phyloP scores from a whole-genome alignment of 768 basidiomycete species.

The Phlebiopsis gigantea region DNA sequence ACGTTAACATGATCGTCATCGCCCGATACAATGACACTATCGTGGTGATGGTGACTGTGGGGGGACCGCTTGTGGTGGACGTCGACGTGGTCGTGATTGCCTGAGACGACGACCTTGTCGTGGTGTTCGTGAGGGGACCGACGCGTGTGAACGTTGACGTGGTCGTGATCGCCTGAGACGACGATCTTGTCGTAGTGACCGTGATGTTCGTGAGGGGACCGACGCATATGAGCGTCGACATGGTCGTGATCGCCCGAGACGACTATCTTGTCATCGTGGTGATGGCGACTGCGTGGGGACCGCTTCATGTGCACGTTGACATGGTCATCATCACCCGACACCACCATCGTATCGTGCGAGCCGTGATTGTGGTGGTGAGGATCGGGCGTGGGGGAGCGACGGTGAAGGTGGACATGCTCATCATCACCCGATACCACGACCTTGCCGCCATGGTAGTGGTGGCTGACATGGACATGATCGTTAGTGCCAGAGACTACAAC shows the following conservation, averaged over 20 bases:
- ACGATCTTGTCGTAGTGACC: conserved; percentile 18
- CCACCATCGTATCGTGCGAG: conserved; percentile 5
- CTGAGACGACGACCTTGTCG: conserved; percentile 14
- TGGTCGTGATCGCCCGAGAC: conserved; percentile 23
- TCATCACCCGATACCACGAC: conserved; percentile 17
- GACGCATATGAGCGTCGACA: conserved; percentile 14
- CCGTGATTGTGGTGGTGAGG: conserved; percentile 9
- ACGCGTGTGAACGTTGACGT: conserved; percentile 11
- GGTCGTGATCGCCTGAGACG: conserved; percentile 16
- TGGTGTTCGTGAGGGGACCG: conserved; percentile 16
- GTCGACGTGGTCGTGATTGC: conserved; percentile 12
- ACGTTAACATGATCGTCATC: conserved; percentile 14
- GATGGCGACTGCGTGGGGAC: conserved; percentile 13
- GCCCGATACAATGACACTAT: conserved; percentile 12
- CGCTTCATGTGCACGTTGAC: conserved; percentile 11
- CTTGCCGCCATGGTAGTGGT: conserved; percentile 13
- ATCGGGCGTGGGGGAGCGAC: conserved; percentile 5
- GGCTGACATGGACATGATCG: conserved; percentile 22
- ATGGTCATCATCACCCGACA: conserved; percentile 18
- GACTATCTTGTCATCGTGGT: conserved; percentile 21
- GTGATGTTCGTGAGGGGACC: conserved; percentile 9
- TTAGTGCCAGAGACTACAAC: conserved; percentile 24
- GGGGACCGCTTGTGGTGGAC: conserved; percentile 2
- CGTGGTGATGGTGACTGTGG: conserved; percentile 18
- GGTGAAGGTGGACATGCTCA: conserved; percentile 17